Evolutionary conservation across 2,329 filamentous ascomycete species (phyloP), one percentile per base, ranked within the genome.

Genomic region (Sclerotinia spermophila): DNA sequence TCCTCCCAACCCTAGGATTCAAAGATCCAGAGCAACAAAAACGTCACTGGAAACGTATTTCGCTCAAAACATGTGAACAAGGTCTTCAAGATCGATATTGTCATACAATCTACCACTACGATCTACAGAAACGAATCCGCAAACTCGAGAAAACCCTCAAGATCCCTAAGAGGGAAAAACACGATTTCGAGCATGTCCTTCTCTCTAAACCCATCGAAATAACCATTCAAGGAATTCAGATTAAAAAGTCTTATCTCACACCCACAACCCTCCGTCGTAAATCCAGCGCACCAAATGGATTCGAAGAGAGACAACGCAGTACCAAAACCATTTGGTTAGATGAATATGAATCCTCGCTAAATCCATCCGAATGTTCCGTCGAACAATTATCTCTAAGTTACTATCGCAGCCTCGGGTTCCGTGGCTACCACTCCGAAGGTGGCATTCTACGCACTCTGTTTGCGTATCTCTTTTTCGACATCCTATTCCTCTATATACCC

Each of bases 351-450:
- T 27, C 48, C 8, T n/a, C n/a, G 86, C 83, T 13, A 86, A 86
- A 86, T 45, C 5, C 61, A 21, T 88, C 86, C 30, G 91, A 96
- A 80, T 97, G 94, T 80, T 90, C 89, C 68, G 96, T 99, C 19
- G 96, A 99, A 82, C 91, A 88, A 70, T 97, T 99, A 94, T 97
- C 94, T 79, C 85, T 99, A 51, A 94, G 90, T 59, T 88, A 91
- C 82, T 98, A 98, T 80, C 89, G 92, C 44, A 84, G 86, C 15
- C 84, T 74, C 67, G 95, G 94, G 3, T 98, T 93, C 90, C 97
- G 97, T 80, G 96, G 96, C 17, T 97, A 95, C 78, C 96, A 99
- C 81, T 89, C 91, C 27, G 96, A 99, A 83, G 93, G 94, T 45
- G 92, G 94, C 2, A 94, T 98, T 75, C 83, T 98, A 10, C 89